Conservation (phyloP, 2,329 filamentous ascomycete species). For the Gaeumannomyces sp. region DNA sequence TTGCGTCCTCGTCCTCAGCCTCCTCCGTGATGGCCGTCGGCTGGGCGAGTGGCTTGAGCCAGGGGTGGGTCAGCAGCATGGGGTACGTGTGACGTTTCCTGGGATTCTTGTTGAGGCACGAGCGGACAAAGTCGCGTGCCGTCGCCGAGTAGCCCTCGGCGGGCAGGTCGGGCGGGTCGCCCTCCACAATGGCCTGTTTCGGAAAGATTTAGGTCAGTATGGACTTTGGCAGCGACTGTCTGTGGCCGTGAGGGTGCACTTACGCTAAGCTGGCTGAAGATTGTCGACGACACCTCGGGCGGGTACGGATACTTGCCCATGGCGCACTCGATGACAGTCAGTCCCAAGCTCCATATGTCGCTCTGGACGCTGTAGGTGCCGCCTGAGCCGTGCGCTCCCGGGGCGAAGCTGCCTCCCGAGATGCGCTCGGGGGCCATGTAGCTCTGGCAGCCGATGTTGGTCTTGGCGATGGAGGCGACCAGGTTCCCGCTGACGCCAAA, state of each 20-base stretch:
- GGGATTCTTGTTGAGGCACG: constrained; percentile 88
- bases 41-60: constrained; percentile 50
- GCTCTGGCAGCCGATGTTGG: constrained; percentile 97
- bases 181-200: constrained; percentile 86
- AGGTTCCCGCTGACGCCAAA: constrained; percentile 96
- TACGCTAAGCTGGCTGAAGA: constrained; percentile 94
- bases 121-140: constrained; percentile 79
- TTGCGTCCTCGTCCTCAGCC: constrained; percentile 28
- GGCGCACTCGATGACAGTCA: constrained; percentile 94
- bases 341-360: constrained; percentile 92
- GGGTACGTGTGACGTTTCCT: constrained; percentile 90
- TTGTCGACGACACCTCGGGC: constrained; percentile 95
- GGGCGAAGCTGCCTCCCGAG: constrained; percentile 73
- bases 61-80: constrained; percentile 82
- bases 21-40: constrained; percentile 29
- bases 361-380: constrained; percentile 97
- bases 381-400: constrained; percentile 60
- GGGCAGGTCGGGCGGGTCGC: constrained; percentile 86
- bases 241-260: constrained; percentile 35
- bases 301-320: constrained; percentile 94
- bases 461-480: constrained; percentile 95
- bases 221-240: constrained; percentile 9
- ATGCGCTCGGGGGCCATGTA: constrained; percentile 99
- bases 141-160: constrained; percentile 68
- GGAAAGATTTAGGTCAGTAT: constrained; percentile 8